Base-by-base conservation (phyloP, 768 basidiomycete species). In the Leccinum fibrillosum region DNA sequence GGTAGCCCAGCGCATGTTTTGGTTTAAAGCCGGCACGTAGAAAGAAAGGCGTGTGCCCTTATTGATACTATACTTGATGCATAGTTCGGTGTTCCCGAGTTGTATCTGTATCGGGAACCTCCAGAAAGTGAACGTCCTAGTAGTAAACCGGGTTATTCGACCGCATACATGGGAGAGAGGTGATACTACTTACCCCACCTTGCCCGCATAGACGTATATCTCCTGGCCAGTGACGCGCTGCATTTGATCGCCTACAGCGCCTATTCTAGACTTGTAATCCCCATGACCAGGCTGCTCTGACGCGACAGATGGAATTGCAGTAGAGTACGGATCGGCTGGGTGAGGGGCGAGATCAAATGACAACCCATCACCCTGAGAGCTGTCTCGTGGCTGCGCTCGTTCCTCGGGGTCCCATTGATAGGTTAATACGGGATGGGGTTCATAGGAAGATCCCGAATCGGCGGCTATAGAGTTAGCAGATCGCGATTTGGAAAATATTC, bases 1-100 rank as follows among this genome's bases (percentile, higher is more conserved):
- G 13, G 90, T 82, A 15, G 94, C 93, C 88, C 90, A 92, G 60
- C 92, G 82, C 86, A 98, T 87, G 66, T 97, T 93, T 71, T 94
- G 87, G 21, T 78, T 75, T 11, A 79, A 70, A 1, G 85, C 92
- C 0, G 97, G 95, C 13, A 98, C 87, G 69, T 82, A 86, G 71
- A 99, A 99, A 35, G 83, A 80, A 51, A 92, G 76, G 59, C 82
- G 79, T 52, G 88, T 84, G 3, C 94, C 89, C 10, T 82, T 76
- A 70, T 98, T 98, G 66, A 99, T 78, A 54, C 81, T 81, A 72
- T 99, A 99, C 55, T 75, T 78, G 53, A 98, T 80, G 51, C 78
- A 75, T 81, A 94, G 89, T 75, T 96, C 92, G 37, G 77, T 75
- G 9, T 77, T 73, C 2, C 80, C 78, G 2, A 98, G 72, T 0